phyloP scores from a whole-genome alignment of 176 grass and related monocot species.

The Tuctoria greenei region DNA sequence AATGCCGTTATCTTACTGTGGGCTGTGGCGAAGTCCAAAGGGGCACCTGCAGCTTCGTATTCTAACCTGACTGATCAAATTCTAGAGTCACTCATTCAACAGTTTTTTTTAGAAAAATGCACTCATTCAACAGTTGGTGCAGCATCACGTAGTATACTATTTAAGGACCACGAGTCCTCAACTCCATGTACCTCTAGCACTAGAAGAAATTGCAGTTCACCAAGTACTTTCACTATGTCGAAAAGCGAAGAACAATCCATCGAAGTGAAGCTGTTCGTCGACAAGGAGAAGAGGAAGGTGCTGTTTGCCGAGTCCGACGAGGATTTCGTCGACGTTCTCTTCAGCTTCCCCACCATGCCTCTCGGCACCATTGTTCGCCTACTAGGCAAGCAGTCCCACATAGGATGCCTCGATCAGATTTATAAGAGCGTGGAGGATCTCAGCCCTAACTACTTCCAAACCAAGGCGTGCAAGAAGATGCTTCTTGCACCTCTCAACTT shows the following conservation, averaged over 20 bases:
- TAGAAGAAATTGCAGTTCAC: too few species aligned
- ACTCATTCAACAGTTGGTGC: too few species aligned
- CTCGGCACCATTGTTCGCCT: constrained; percentile 39
- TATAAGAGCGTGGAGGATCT: constrained; percentile 45
- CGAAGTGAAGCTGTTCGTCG: constrained; percentile 38
- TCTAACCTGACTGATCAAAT: too few species aligned
- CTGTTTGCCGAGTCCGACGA: constrained; percentile 36
- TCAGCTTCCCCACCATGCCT: constrained; percentile 61
- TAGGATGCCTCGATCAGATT: constrained; percentile 32
- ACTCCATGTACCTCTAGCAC: too few species aligned
- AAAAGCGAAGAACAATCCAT: background rate
- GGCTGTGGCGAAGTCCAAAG: too few species aligned
- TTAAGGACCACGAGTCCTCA: too few species aligned
- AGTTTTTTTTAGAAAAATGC: too few species aligned
- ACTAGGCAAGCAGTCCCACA: constrained; percentile 31
- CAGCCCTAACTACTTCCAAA: background rate
- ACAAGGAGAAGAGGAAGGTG: constrained; percentile 35
- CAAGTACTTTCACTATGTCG: too few species aligned
- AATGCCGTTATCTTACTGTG: too few species aligned
- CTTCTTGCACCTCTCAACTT: constrained; percentile 7
- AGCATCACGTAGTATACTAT: too few species aligned
- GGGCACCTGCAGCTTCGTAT: too few species aligned
- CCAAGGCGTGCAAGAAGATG: constrained; percentile 36
- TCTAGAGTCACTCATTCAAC: too few species aligned
- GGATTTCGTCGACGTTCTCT: constrained; percentile 50